Percentiles rank a stretch among this genome's conserved stretches.
These are phyloP conservation scores for Aureobasidium leucospermi DNA, from an alignment of 2,329 filamentous ascomycete species.

Conservation along the genomic window DNA sequence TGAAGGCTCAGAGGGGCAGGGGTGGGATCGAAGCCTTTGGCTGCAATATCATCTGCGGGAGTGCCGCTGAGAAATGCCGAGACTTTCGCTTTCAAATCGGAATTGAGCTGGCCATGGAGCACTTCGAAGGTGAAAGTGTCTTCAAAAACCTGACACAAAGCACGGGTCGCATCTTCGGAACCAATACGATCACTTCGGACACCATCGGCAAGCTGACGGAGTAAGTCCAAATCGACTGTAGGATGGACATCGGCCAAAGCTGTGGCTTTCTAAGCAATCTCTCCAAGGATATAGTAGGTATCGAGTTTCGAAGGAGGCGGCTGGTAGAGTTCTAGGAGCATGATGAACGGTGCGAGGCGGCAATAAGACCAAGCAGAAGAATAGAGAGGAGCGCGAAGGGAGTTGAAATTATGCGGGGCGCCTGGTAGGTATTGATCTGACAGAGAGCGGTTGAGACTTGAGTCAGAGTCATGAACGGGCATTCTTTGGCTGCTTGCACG, in stretches of 20 bases:
- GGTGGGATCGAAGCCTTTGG: background rate
- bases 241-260: constrained; percentile 7
- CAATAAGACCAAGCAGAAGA: background rate
- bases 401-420: background rate
- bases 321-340: constrained; percentile 12
- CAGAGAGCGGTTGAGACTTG: background rate
- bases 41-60: background rate
- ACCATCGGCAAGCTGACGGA: constrained; percentile 11
- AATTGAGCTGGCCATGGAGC: background rate
- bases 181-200: background rate
- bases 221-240: constrained; percentile 7
- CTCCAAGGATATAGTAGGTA: constrained; percentile 12
- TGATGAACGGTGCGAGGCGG: background rate
- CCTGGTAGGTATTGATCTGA: background rate
- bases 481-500: background rate
- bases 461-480: background rate
- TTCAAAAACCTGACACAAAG: constrained; percentile 9
- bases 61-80: constrained; percentile 9
- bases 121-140: constrained; percentile 8
- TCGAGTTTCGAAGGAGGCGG: constrained; percentile 8
- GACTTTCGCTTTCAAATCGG: constrained; percentile 2
- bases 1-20: background rate
- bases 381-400: background rate
- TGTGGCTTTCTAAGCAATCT: constrained; percentile 5
- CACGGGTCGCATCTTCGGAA: constrained; percentile 9